Conservation (phyloP, 2,329 filamentous ascomycete species). For the Epichloe amarillans region DNA sequence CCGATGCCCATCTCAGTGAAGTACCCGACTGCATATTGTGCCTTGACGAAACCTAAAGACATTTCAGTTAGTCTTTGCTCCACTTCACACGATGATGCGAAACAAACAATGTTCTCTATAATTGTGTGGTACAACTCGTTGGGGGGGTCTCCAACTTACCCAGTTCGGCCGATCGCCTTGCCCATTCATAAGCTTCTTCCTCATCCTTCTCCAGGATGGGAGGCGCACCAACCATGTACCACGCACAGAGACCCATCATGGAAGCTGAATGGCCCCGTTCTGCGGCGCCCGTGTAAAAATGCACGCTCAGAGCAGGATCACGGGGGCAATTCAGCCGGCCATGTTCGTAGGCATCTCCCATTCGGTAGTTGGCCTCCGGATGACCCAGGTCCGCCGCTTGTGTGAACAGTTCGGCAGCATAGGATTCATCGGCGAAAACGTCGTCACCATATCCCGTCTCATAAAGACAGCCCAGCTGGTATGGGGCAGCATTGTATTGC, state of each 20-base stretch:
- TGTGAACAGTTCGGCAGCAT: constrained; percentile 88
- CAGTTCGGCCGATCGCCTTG: constrained; percentile 68
- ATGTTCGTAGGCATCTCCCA: constrained; percentile 96
- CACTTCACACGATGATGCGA: neutral
- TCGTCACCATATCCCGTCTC: constrained; percentile 91
- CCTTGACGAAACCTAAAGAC: constrained; percentile 49
- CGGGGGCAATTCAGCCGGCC: constrained; percentile 75
- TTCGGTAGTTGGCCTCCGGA: constrained; percentile 67
- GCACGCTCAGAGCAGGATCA: constrained; percentile 85
- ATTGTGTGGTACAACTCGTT: too few species aligned
- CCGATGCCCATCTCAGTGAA: constrained; percentile 99
- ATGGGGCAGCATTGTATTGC: constrained; percentile 88
- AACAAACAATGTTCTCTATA: neutral
- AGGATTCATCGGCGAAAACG: constrained; percentile 78
- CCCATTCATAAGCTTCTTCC: constrained; percentile 94
- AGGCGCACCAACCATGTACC: constrained; percentile 93
- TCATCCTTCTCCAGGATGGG: constrained; percentile 91
- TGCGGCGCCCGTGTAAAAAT: constrained; percentile 92
- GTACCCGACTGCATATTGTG: constrained; percentile 91
- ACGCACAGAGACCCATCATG: constrained; percentile 98
- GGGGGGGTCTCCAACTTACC: constrained; percentile 45
- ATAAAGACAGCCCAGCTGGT: constrained; percentile 77
- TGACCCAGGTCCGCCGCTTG: constrained; percentile 89
- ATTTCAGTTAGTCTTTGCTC: neutral
- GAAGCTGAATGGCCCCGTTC: constrained; percentile 70